Conservation (phyloP, 192 early-diverging fungal species). For the Backusella psychrophila region DNA sequence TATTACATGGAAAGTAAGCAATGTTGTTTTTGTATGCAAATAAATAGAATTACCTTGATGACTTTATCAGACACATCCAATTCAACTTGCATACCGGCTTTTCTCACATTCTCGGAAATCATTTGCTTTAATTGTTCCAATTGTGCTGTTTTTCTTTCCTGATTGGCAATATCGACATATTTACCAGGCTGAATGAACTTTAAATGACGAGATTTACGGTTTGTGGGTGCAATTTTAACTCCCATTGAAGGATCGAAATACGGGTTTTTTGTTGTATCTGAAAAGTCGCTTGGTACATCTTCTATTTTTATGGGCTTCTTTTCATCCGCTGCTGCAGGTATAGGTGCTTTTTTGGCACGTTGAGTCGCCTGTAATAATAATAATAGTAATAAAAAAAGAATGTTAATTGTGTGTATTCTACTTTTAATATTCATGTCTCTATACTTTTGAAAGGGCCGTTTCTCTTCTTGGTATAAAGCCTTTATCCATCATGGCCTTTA, state of each 20-base stretch:
- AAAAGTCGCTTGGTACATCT: slow-evolving; percentile 44
- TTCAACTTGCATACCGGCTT: slow-evolving; percentile 73
- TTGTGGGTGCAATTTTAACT: slow-evolving; percentile 32
- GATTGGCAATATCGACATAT: slow-evolving; percentile 79
- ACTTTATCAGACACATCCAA: slow-evolving; percentile 67
- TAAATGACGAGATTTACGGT: slow-evolving; percentile 53
- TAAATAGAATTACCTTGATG: slow-evolving; percentile 46
- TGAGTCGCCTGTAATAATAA: slow-evolving; percentile 63
- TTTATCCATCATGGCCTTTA: slow-evolving; percentile 44
- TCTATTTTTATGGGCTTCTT: slow-evolving; percentile 56
- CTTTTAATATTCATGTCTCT: not conserved
- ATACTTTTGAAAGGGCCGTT: slow-evolving; percentile 41
- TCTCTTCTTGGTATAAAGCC: slow-evolving; percentile 55
- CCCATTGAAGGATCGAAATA: slow-evolving; percentile 79
- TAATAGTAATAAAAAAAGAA: slow-evolving; percentile 27
- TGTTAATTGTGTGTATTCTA: slow-evolving; percentile 38
- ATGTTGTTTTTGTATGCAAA: no score
- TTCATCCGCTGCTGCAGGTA: slow-evolving; percentile 36
- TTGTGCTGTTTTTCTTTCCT: slow-evolving; percentile 71
- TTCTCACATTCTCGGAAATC: slow-evolving; percentile 68
- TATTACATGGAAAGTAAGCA: slow-evolving; percentile 22
- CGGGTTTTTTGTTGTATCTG: slow-evolving; percentile 80
- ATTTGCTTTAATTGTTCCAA: slow-evolving; percentile 73
- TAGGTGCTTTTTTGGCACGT: slow-evolving; percentile 38
- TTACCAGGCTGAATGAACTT: slow-evolving; percentile 84